Evolutionary conservation across 768 basidiomycete genomes (phyloP), one percentile per base, ranked within the genome.

Genomic region (Xanthoconium purpureum): DNA sequence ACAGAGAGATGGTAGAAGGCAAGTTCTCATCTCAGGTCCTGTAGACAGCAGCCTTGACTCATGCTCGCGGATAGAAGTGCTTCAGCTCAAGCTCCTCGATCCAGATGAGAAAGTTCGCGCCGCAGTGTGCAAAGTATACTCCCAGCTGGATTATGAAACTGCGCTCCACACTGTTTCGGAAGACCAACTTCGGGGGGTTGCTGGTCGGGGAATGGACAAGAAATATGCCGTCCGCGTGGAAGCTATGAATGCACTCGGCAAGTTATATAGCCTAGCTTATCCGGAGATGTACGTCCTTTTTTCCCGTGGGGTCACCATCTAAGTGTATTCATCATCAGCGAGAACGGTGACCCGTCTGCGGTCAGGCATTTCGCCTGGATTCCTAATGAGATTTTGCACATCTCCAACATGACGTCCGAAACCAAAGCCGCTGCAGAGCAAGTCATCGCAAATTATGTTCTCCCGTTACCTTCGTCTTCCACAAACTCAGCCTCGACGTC

Each of bases 301-400:
- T 18, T 20, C 12, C n/a, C 13, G 5, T 8, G 53, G 35, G n/a
- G 20, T 49, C 32, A 18, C 56, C 9, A 3, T 55, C 54, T 62
- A 18, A 24, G 64, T 36, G 5, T 17, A 11, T 18, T 20, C 36
- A 29, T 5, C 18, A 40, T 28, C 35, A 98, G 96, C 59, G 94
- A 96, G 68, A 86, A 85, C 56, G 84, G 85, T 39, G 91, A 94
- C 52, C 72, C 79, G 3, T 75, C 81, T 1, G 93, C 93, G 2
- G 78, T 87, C 32, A 64, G 75, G 15, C 90, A 95, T 45, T 98
- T 98, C 65, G 84, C 84, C 0, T 99, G 97, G 97, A 98, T 99
- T 58, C 94, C 97, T 0, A 79, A 87, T 29, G 75, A 79, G 39
- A 75, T 98, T 32, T 74, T 95, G 10, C 77, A 78, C 40, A 79